Percentiles rank a stretch among this genome's conserved stretches.
These are phyloP conservation scores for Tolypocladium cylindrosporum DNA, from an alignment of 2,329 filamentous ascomycete species.

Conservation along the genomic window DNA sequence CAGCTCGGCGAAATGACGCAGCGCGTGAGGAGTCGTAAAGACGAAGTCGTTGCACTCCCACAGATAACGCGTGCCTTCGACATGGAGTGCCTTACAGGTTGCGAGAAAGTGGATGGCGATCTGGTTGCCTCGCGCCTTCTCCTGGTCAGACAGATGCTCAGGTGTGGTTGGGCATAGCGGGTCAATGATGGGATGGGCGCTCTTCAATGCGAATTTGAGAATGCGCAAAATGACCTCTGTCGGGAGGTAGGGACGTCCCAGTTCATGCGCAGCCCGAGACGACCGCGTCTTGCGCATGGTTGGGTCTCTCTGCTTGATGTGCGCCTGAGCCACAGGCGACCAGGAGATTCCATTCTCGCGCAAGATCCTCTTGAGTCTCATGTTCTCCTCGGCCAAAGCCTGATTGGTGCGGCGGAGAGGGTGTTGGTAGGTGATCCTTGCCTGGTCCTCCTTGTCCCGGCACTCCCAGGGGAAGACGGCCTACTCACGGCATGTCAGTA, in stretches of 20 bases:
- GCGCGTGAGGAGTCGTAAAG: constrained; percentile 41
- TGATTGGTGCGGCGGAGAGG: constrained; percentile 37
- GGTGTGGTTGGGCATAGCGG: constrained; percentile 34
- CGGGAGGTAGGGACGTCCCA: constrained; percentile 33
- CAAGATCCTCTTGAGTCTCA: constrained; percentile 38
- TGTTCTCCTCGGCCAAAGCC: constrained; percentile 36
- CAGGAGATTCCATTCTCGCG: constrained; percentile 42
- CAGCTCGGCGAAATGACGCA: constrained; percentile 39
- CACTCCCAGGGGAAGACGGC: constrained; percentile 36
- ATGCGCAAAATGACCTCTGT: constrained; percentile 43
- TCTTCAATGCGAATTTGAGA: constrained; percentile 39
- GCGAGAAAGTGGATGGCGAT: constrained; percentile 43
- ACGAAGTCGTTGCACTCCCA: constrained; percentile 43
- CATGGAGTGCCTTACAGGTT: constrained; percentile 38
- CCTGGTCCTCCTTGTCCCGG: constrained; percentile 41
- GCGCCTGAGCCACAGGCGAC: constrained; percentile 27
- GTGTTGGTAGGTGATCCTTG: constrained; percentile 35
- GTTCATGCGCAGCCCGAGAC: constrained; percentile 16
- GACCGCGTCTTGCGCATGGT: constrained; percentile 22
- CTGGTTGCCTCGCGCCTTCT: constrained; percentile 34
- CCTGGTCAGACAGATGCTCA: constrained; percentile 32
- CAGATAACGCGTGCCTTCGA: constrained; percentile 38
- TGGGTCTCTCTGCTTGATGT: constrained; percentile 20
- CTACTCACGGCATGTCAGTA: constrained; percentile 8
- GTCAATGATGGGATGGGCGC: constrained; percentile 40